Percentiles rank a stretch among this genome's conserved stretches.
phyloP scores from a whole-genome alignment of 2,329 filamentous ascomycete species.

The Zasmidium citrigriseum region DNA sequence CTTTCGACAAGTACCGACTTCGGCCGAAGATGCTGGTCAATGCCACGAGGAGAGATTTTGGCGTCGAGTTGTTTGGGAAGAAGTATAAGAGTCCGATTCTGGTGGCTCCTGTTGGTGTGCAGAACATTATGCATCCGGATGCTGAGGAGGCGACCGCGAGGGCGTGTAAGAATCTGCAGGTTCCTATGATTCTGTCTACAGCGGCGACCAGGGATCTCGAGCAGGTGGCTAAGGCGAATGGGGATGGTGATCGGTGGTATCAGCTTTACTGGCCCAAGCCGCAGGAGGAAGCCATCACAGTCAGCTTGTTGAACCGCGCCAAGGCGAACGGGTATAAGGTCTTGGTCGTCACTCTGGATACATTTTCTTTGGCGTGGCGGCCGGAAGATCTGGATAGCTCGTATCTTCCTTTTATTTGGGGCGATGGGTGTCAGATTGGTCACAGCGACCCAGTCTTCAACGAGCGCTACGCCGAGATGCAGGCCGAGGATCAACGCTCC shows the following conservation, averaged over 20 bases:
- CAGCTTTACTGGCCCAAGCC: constrained; percentile 67
- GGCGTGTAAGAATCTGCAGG: constrained; percentile 60
- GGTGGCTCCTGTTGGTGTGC: constrained; percentile 70
- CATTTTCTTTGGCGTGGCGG: constrained; percentile 68
- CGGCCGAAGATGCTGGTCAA: constrained; percentile 44
- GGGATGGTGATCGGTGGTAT: constrained; percentile 44
- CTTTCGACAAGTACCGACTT: constrained; percentile 42
- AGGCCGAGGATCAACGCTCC: constrained; percentile 34
- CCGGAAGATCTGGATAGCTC: constrained; percentile 43
- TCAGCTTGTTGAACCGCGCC: constrained; percentile 63
- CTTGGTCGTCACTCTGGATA: constrained; percentile 73
- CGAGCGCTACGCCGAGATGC: constrained; percentile 48
- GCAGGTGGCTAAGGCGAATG: constrained; percentile 62
- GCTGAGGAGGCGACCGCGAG: constrained; percentile 64
- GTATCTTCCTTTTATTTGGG: constrained; percentile 32
- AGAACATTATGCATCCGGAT: constrained; percentile 66
- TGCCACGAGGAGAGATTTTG: constrained; percentile 35
- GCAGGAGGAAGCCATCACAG: constrained; percentile 63
- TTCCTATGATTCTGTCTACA: constrained; percentile 70
- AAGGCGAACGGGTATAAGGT: constrained; percentile 63
- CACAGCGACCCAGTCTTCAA: constrained; percentile 62
- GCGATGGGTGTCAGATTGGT: constrained; percentile 56
- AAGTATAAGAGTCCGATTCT: constrained; percentile 56
- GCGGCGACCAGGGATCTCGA: constrained; percentile 66
- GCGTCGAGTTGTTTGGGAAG: constrained; percentile 39